Percentiles rank a stretch among this genome's conserved stretches.
Evolutionary conservation across 257 asterid species (phyloP).

Genomic region (Nemophila menziesii): DNA sequence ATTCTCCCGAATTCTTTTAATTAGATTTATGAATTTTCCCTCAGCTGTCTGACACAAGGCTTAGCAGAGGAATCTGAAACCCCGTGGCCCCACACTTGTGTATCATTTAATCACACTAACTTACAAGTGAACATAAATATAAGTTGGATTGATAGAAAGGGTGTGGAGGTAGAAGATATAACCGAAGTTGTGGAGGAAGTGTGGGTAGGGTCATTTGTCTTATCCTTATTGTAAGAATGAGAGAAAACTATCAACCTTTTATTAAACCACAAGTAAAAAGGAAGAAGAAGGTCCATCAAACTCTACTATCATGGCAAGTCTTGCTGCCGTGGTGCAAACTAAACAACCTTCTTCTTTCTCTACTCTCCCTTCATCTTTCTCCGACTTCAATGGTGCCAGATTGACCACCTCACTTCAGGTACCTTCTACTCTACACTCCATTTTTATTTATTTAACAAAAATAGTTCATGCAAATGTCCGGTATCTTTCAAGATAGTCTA

Average conservation of each 20-base stretch:
- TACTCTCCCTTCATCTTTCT: conserved; percentile 56
- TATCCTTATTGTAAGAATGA: conserved; percentile 67
- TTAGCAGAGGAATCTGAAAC: not conserved
- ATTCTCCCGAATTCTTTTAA: too few species aligned
- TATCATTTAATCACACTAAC: not conserved
- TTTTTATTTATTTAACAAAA: not conserved
- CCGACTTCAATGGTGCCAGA: conserved; percentile 71
- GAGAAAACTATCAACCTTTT: conserved; percentile 10
- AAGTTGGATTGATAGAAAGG: not conserved
- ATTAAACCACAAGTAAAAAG: conserved; percentile 16
- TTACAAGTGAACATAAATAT: not conserved
- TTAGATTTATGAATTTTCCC: too few species aligned
- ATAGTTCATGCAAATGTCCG: not conserved
- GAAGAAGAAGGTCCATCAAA: conserved; percentile 8
- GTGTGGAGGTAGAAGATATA: conserved; percentile 25
- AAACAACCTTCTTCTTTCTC: conserved; percentile 53
- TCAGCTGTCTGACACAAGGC: too few species aligned
- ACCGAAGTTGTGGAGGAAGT: conserved; percentile 24
- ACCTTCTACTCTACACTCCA: not conserved
- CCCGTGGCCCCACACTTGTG: not conserved
- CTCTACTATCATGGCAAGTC: conserved; percentile 26
- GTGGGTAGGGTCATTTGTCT: conserved; percentile 44
- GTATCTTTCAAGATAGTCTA: too few species aligned
- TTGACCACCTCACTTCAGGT: conserved; percentile 66
- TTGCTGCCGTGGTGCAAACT: conserved; percentile 66